Conservation (phyloP, 2,329 filamentous ascomycete species). For the Aplosporella prunicola region DNA sequence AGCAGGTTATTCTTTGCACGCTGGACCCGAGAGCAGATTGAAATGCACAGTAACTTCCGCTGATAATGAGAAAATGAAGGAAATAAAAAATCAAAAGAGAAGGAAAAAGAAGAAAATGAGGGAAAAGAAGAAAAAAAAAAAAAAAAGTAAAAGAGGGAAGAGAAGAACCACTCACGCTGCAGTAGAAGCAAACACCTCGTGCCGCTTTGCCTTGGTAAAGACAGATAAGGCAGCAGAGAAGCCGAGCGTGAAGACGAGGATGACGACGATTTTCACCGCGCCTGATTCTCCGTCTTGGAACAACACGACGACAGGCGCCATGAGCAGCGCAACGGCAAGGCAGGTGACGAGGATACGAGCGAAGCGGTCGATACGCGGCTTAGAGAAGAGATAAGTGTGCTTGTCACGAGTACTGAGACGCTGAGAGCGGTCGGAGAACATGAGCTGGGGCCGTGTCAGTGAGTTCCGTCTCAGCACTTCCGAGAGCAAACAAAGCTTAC, state of each 20-base stretch:
- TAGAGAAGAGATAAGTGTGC: constrained; percentile 13
- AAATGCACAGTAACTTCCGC: neutral
- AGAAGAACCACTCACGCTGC: constrained; percentile 16
- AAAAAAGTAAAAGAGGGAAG: neutral
- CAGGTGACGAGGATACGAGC: constrained; percentile 16
- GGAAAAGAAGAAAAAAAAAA: neutral
- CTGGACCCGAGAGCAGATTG: neutral
- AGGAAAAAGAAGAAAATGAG: neutral
- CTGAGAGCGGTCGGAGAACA: constrained; percentile 13
- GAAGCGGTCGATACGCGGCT: constrained; percentile 14
- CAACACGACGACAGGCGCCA: constrained; percentile 16
- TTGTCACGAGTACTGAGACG: constrained; percentile 12
- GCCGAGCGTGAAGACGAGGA: constrained; percentile 14
- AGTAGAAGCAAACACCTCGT: constrained; percentile 18
- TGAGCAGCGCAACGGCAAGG: constrained; percentile 16
- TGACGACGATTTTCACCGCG: constrained; percentile 13
- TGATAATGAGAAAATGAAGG: neutral
- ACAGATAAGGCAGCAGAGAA: constrained; percentile 16
- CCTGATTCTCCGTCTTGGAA: constrained; percentile 12
- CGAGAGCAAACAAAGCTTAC: neutral
- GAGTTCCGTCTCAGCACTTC: neutral
- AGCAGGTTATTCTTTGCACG: neutral
- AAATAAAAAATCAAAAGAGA: neutral
- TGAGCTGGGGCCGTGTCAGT: constrained; percentile 2
- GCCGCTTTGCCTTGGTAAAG: constrained; percentile 15